These are phyloP conservation scores for Rhodotorula sp. DNA, from an alignment of 1,284 basidiomycete genomes.

Conservation along the genomic window DNA sequence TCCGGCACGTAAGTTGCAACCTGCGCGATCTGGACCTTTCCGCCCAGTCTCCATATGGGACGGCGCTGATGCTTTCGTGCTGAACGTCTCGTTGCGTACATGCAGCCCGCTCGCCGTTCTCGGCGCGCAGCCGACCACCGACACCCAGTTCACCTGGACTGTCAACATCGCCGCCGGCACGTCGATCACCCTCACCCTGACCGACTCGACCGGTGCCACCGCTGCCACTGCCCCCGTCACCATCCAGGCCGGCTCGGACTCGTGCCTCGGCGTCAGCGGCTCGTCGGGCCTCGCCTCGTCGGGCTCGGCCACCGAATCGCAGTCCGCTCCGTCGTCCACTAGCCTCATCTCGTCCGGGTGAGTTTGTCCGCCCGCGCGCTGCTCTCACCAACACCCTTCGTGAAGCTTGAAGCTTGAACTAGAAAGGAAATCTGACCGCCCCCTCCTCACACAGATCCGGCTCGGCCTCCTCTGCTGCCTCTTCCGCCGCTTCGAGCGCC, in stretches of 20 bases:
- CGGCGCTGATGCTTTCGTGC: neutral
- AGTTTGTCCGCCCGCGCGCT: neutral
- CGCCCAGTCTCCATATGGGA: neutral
- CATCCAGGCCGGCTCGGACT: neutral
- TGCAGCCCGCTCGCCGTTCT: conserved; percentile 14
- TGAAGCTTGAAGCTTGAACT: no score
- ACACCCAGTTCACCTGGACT: conserved; percentile 40
- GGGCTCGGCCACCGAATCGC: neutral
- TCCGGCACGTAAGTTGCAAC: conserved; percentile 3
- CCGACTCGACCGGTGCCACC: conserved; percentile 42
- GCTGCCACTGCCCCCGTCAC: conserved; percentile 16
- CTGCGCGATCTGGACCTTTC: neutral
- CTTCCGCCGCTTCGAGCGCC: neutral
- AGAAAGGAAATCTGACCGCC: neutral
- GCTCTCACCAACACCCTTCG: no score
- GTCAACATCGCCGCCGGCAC: conserved; percentile 47
- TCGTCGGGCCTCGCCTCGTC: conserved; percentile 2
- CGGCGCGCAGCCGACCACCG: conserved; percentile 11
- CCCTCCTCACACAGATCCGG: neutral
- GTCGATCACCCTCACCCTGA: conserved; percentile 45
- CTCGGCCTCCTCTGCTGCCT: neutral
- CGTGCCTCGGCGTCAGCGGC: conserved; percentile 9
- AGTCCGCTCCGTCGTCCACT: neutral
- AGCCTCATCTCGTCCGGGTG: neutral
- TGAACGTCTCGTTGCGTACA: neutral